A percentile compares a stretch with the other conserved stretches of the same genome.
phyloP scores from a whole-genome alignment of 2,329 filamentous ascomycete genomes.

The Epichloe bromicola region DNA sequence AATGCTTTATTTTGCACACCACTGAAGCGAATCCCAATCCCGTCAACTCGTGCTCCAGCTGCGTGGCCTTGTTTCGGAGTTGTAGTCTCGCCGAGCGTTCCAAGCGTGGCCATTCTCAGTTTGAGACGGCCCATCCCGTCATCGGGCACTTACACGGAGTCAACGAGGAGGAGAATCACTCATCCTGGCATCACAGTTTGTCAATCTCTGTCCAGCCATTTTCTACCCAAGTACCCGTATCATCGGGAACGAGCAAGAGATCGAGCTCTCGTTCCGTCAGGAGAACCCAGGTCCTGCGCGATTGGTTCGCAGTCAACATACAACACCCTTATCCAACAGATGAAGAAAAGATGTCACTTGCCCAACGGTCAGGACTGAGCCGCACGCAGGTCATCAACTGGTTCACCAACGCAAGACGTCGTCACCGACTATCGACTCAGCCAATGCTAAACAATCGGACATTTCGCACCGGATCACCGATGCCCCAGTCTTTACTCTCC shows the following conservation, averaged over 20 bases:
- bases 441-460: slow-evolving; percentile 15
- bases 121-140: slow-evolving; percentile 33
- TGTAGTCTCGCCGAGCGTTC: slow-evolving; percentile 32
- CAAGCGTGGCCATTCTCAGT: slow-evolving; percentile 31
- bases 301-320: slow-evolving; percentile 32
- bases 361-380: slow-evolving; percentile 30
- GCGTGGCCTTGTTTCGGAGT: slow-evolving; percentile 36
- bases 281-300: slow-evolving; percentile 30
- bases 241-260: slow-evolving; percentile 16
- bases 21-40: slow-evolving; percentile 35
- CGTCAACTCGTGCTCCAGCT: slow-evolving; percentile 33
- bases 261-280: slow-evolving; percentile 28
- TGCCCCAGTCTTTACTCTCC: slow-evolving; percentile 22
- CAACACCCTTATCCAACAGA: slow-evolving; percentile 36
- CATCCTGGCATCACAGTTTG: neutral
- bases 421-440: slow-evolving; percentile 25
- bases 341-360: slow-evolving; percentile 28
- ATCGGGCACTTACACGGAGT: slow-evolving; percentile 36
- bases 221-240: slow-evolving; percentile 2
- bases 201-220: neutral
- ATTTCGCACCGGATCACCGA: slow-evolving; percentile 28
- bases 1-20: slow-evolving; percentile 35
- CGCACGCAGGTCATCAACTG: slow-evolving; percentile 33
- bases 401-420: slow-evolving; percentile 37
- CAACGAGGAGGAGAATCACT: slow-evolving; percentile 21